Conservation (phyloP, 352 stramenopile species). For the Phytopythium chamaehyphon region DNA sequence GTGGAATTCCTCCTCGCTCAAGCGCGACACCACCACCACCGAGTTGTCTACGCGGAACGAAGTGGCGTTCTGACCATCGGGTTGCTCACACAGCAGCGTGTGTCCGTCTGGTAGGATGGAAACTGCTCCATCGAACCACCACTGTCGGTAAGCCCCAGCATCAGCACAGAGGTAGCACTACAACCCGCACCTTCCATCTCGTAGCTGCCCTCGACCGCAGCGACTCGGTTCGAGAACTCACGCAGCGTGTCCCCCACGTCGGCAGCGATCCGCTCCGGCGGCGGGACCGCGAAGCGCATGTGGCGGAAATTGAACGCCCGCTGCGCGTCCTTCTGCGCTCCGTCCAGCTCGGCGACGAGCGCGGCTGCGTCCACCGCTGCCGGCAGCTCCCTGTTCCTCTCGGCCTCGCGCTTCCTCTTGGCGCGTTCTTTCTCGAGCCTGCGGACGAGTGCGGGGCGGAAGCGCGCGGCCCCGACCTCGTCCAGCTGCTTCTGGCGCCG, state of each 20-base stretch:
- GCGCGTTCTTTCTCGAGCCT: neutral
- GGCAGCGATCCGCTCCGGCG: slow-evolving; percentile 26
- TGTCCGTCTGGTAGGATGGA: slow-evolving; percentile 4
- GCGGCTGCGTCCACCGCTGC: slow-evolving; percentile 9
- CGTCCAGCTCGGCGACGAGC: slow-evolving; percentile 26
- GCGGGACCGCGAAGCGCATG: slow-evolving; percentile 34
- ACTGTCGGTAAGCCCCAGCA: too few species aligned
- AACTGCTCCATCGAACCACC: too few species aligned
- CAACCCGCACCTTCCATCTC: neutral
- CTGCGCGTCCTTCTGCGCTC: slow-evolving; percentile 15
- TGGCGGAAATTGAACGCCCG: slow-evolving; percentile 60
- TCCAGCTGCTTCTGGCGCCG: slow-evolving; percentile 6
- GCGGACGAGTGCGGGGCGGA: neutral
- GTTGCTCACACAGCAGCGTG: slow-evolving; percentile 6
- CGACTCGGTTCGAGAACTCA: neutral
- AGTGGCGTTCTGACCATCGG: neutral
- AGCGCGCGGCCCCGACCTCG: neutral
- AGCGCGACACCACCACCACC: slow-evolving; percentile 41
- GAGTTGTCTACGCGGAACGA: slow-evolving; percentile 43
- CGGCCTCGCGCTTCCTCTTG: neutral
- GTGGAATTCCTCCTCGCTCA: slow-evolving; percentile 62
- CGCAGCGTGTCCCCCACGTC: slow-evolving; percentile 29
- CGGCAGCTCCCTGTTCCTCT: neutral
- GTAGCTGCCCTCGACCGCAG: neutral
- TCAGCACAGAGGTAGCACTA: neutral